A percentile compares a stretch with the other conserved stretches of the same genome.
Conservation (phyloP, 2,329 filamentous ascomycete species). For the Alternaria angustiovoidea region DNA sequence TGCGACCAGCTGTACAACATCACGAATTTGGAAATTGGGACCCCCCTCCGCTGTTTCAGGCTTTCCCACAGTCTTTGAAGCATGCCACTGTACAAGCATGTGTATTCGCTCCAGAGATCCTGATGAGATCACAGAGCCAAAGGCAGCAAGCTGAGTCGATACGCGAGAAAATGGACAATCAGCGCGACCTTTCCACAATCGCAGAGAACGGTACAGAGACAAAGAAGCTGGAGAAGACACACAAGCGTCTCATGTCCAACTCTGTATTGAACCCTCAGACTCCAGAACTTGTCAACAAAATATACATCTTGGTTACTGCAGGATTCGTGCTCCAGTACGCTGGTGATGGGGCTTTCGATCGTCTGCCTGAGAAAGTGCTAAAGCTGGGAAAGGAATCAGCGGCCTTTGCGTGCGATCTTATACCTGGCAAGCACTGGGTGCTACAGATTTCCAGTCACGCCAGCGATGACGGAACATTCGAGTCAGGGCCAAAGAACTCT, state of each 20-base stretch:
- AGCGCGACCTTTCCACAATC: conserved; percentile 42
- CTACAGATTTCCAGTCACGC: conserved; percentile 75
- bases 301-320: conserved; percentile 74
- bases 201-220: conserved; percentile 39
- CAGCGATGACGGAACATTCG: conserved; percentile 63
- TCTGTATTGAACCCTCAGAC: conserved; percentile 57
- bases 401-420: conserved; percentile 80
- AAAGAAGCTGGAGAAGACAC: conserved; percentile 53
- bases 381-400: conserved; percentile 77
- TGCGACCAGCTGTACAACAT: conserved; percentile 30
- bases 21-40: conserved; percentile 53
- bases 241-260: conserved; percentile 50
- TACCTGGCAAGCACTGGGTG: conserved; percentile 82
- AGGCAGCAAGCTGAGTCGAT: conserved; percentile 59
- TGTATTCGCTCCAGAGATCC: conserved; percentile 71
- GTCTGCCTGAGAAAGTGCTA: conserved; percentile 76
- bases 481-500: conserved; percentile 60
- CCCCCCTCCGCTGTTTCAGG: conserved; percentile 80
- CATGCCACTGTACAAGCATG: conserved; percentile 75
- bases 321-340: conserved; percentile 79
- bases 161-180: conserved; percentile 48
- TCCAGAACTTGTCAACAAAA: conserved; percentile 74
- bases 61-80: conserved; percentile 83
- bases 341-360: conserved; percentile 73
- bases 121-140: conserved; percentile 67